phyloP scores from a whole-genome alignment of 176 grass and related monocot genomes.

The Hyparrhenia diplandra region DNA sequence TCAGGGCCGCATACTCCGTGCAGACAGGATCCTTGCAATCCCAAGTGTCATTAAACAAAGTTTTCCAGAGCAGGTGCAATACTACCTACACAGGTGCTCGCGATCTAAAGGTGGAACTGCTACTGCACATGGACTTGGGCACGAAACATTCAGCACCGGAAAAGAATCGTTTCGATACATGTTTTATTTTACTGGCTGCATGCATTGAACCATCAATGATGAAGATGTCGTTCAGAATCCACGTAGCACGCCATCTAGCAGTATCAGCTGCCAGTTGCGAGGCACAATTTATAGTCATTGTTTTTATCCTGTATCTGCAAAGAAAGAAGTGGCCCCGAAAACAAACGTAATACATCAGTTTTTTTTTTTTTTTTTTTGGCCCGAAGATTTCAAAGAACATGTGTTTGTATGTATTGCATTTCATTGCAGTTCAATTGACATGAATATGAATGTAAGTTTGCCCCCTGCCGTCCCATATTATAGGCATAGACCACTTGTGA shows the following conservation, averaged over 20 bases:
- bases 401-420: too few relatives aligned
- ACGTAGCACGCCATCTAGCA: neutral
- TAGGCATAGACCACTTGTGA: neutral
- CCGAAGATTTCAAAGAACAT: neutral
- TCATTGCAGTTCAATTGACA: neutral
- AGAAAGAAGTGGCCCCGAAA: neutral
- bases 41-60: neutral
- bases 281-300: too few relatives aligned
- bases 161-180: neutral
- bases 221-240: neutral
- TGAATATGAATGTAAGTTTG: neutral
- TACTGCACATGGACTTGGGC: neutral
- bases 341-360: too few relatives aligned
- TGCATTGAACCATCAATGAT: neutral
- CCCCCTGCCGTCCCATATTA: neutral
- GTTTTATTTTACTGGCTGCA: neutral
- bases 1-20: neutral
- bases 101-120: conserved; percentile 20
- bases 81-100: conserved; percentile 3
- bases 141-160: neutral
- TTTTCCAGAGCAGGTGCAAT: neutral
- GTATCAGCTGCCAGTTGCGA: neutral
- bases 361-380: too few relatives aligned
- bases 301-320: neutral
- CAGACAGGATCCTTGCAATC: conserved; percentile 24